phyloP scores from a whole-genome alignment of 164 flowering plant species.

The Kalanchoe fedtschenkoi region DNA sequence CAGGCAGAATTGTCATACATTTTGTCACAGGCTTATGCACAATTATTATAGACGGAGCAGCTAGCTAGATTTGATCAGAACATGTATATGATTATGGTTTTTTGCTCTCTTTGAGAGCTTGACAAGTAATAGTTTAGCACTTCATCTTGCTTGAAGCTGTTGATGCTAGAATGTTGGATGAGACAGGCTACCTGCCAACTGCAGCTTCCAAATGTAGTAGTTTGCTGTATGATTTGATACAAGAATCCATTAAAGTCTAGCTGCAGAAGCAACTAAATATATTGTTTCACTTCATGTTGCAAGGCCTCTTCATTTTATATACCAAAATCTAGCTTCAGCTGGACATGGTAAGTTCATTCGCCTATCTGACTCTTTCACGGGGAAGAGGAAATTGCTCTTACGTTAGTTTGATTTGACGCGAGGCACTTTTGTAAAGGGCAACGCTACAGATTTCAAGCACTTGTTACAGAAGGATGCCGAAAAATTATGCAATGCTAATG shows the following conservation, averaged over 20 bases:
- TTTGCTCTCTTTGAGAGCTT: background rate
- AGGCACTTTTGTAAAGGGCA: background rate
- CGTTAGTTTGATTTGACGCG: background rate
- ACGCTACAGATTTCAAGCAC: background rate
- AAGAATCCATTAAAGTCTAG: background rate
- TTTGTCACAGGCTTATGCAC: background rate
- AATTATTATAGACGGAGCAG: background rate
- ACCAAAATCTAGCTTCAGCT: too few relatives aligned
- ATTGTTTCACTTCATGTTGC: background rate
- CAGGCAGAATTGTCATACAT: background rate
- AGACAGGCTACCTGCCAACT: too few relatives aligned
- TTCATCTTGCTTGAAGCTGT: too few relatives aligned
- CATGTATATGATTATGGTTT: background rate
- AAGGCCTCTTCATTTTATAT: background rate
- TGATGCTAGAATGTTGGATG: too few relatives aligned
- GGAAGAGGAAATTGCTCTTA: too few relatives aligned
- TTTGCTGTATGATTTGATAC: too few relatives aligned
- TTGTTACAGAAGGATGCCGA: background rate
- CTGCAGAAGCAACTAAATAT: background rate
- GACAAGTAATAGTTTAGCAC: too few relatives aligned
- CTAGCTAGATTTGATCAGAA: background rate
- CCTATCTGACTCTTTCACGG: too few relatives aligned
- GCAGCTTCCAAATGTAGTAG: too few relatives aligned
- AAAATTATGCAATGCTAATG: slow-evolving; percentile 20
- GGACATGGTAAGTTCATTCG: background rate